These are phyloP conservation scores for Scutellaria barbata DNA, from an alignment of 257 asterid species.

Conservation along the genomic window DNA sequence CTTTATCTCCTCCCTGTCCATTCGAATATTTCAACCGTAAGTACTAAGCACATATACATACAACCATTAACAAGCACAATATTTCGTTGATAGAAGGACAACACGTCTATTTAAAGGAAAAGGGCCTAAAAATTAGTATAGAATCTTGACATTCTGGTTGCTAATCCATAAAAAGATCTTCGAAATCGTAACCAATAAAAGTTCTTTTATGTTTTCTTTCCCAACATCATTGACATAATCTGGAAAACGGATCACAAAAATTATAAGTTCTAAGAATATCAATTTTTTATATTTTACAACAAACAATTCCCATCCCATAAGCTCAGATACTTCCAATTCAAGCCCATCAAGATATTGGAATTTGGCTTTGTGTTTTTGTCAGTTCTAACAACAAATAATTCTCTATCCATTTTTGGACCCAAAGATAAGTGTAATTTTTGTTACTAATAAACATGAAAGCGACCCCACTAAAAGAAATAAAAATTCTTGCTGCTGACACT, in stretches of 20 bases:
- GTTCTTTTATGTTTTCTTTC: not conserved
- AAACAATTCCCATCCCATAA: conserved; percentile 32
- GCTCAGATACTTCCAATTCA: conserved; percentile 47
- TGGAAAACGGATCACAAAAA: not conserved
- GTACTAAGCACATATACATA: conserved; percentile 21
- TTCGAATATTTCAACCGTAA: conserved; percentile 30
- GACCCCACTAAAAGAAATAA: conserved; percentile 48
- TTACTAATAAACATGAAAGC: conserved; percentile 40
- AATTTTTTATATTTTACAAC: not conserved
- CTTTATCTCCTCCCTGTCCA: conserved; percentile 34
- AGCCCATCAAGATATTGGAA: conserved; percentile 44
- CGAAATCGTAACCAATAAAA: not conserved
- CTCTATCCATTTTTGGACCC: conserved; percentile 36
- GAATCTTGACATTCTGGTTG: conserved; percentile 17
- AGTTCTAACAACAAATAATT: conserved; percentile 37
- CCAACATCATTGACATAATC: conserved; percentile 29
- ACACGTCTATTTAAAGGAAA: conserved; percentile 4
- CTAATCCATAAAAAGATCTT: conserved; percentile 2
- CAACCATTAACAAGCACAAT: conserved; percentile 29
- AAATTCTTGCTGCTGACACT: conserved; percentile 35
- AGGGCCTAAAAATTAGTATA: conserved; percentile 7
- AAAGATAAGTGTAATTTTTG: conserved; percentile 32
- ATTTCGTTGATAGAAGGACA: not conserved
- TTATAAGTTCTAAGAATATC: not conserved
- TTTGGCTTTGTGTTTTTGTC: conserved; percentile 36